A percentile compares a stretch with the other conserved stretches of the same genome.
Conservation (phyloP, 1,284 basidiomycete genomes). For the Phellopilus nigrolimitatus region DNA sequence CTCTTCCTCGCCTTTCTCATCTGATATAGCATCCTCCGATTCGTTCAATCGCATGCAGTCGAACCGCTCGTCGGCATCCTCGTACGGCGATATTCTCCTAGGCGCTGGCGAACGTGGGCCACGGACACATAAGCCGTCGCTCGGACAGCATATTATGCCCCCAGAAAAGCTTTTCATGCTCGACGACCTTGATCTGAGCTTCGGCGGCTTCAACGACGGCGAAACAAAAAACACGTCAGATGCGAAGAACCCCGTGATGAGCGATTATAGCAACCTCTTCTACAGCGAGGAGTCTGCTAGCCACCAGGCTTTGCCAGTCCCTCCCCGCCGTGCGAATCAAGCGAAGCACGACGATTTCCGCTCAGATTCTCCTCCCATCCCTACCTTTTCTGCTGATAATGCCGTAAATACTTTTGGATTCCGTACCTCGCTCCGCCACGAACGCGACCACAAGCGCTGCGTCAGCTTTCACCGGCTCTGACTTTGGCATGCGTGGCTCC, state of each 20-base stretch:
- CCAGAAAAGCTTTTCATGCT: constrained; percentile 42
- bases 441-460: neutral
- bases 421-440: constrained; percentile 9
- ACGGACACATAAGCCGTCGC: neutral
- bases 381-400: constrained; percentile 31
- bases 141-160: constrained; percentile 45
- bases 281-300: constrained; percentile 7
- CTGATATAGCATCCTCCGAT: constrained; percentile 46
- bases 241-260: neutral
- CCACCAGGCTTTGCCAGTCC: constrained; percentile 29
- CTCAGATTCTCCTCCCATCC: constrained; percentile 28
- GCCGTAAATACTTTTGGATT: constrained; percentile 29
- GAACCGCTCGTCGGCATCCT: constrained; percentile 50
- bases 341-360: constrained; percentile 4
- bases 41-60: constrained; percentile 48
- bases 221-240: constrained; percentile 1
- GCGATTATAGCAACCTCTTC: constrained; percentile 1
- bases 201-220: neutral
- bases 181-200: constrained; percentile 9
- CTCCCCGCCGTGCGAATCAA: constrained; percentile 26
- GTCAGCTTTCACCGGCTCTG: constrained; percentile 3
- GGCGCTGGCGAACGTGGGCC: constrained; percentile 17
- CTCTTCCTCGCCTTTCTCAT: constrained; percentile 54
- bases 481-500: constrained; percentile 1
- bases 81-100: constrained; percentile 52